phyloP scores from a whole-genome alignment of 805 yeast species.

The Candida morakotiae region DNA sequence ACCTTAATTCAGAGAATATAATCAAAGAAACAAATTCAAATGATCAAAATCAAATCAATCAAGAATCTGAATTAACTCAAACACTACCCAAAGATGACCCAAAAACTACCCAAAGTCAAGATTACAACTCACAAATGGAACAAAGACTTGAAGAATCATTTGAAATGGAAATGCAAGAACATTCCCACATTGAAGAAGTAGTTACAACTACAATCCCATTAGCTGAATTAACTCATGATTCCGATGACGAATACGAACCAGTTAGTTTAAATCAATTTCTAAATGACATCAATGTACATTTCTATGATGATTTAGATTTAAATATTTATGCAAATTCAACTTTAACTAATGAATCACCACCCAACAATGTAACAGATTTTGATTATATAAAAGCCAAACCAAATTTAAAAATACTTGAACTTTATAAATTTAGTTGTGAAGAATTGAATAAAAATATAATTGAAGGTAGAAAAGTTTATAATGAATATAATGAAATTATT shows the following conservation, averaged over 20 bases:
- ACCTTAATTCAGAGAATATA: neutral
- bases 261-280: slow-evolving; percentile 37
- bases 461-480: slow-evolving; percentile 46
- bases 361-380: slow-evolving; percentile 13
- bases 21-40: neutral
- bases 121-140: slow-evolving; percentile 2
- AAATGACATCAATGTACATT: slow-evolving; percentile 36
- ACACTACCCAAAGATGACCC: neutral
- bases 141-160: neutral
- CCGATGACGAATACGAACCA: slow-evolving; percentile 22
- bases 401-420: slow-evolving; percentile 41
- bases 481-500: slow-evolving; percentile 45
- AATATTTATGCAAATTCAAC: slow-evolving; percentile 23
- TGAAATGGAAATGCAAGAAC: neutral
- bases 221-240: slow-evolving; percentile 13
- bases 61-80: neutral
- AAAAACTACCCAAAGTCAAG: neutral
- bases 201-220: slow-evolving; percentile 26
- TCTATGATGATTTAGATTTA: slow-evolving; percentile 44
- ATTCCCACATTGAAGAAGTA: slow-evolving; percentile 8
- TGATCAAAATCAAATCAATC: neutral
- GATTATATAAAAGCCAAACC: slow-evolving; percentile 39
- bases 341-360: slow-evolving; percentile 11
- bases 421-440: slow-evolving; percentile 50
- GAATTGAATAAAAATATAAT: slow-evolving; percentile 49